Percentiles rank a stretch among this genome's conserved stretches.
These are phyloP conservation scores for Aristolochia californica DNA, from an alignment of 164 flowering plant species.

Conservation along the genomic window DNA sequence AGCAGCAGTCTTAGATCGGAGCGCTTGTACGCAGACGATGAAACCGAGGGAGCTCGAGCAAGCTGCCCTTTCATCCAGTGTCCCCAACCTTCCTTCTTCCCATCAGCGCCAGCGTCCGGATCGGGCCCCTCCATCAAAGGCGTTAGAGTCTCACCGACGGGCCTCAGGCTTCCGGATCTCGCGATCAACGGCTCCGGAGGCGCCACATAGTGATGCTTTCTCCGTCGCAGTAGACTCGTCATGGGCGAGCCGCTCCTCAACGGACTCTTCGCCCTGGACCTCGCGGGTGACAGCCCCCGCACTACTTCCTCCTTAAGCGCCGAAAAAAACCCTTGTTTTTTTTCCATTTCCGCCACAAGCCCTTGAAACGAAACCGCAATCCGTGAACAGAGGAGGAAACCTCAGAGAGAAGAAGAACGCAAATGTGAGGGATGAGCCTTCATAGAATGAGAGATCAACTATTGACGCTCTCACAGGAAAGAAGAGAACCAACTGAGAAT, in stretches of 20 bases:
- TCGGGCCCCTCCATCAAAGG: constrained; percentile 91
- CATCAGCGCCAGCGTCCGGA: constrained; percentile 33
- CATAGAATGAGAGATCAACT: background rate
- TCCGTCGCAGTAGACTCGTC: constrained; percentile 40
- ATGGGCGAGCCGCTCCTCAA: constrained; percentile 45
- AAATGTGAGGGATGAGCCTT: background rate
- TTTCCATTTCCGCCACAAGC: constrained; percentile 45
- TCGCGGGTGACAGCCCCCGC: constrained; percentile 71
- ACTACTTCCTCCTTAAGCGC: constrained; percentile 72
- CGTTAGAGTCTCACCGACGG: constrained; percentile 52
- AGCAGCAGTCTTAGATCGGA: constrained; percentile 73
- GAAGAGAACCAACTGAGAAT: background rate
- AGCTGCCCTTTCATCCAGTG: constrained; percentile 82
- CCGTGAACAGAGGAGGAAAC: background rate
- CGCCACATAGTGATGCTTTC: constrained; percentile 23
- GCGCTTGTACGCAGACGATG: constrained; percentile 27
- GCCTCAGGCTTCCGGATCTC: constrained; percentile 77
- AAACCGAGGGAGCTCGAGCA: constrained; percentile 50
- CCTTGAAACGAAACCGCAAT: background rate
- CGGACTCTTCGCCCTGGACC: constrained; percentile 31
- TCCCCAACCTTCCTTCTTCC: constrained; percentile 57
- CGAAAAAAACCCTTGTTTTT: constrained; percentile 76
- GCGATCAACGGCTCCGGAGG: constrained; percentile 40
- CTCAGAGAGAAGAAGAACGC: too few relatives aligned
- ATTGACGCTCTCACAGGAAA: too few relatives aligned